A percentile compares a stretch with the other conserved stretches of the same genome.
phyloP scores from a whole-genome alignment of 2,329 filamentous ascomycete genomes.

The Elsinoe perseae region DNA sequence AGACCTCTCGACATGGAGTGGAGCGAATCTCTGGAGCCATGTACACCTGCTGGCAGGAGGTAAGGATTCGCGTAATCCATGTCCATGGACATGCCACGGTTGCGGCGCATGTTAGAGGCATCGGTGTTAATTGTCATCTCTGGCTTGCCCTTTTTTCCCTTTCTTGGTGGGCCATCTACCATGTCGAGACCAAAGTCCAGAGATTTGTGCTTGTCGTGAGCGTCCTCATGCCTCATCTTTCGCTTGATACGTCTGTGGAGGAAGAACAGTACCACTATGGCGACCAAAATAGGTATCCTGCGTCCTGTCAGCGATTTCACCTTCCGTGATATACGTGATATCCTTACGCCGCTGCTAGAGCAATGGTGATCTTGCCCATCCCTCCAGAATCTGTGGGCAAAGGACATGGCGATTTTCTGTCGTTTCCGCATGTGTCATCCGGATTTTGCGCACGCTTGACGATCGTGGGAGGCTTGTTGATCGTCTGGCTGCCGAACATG shows the following conservation, averaged over 20 bases:
- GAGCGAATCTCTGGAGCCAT: conserved; percentile 76
- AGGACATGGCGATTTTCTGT: conserved; percentile 40
- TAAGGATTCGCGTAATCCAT: conserved; percentile 77
- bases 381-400: conserved; percentile 51
- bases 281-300: conserved; percentile 68
- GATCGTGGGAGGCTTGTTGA: conserved; percentile 8
- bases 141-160: conserved; percentile 37
- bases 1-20: conserved; percentile 75
- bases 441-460: conserved; percentile 1
- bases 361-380: conserved; percentile 48
- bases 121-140: conserved; percentile 43
- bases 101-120: conserved; percentile 17
- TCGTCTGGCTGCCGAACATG: not conserved
- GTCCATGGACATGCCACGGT: conserved; percentile 52
- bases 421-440: conserved; percentile 9
- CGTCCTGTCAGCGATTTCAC: conserved; percentile 21
- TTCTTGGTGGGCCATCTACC: conserved; percentile 24
- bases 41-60: conserved; percentile 74
- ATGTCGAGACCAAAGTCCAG: conserved; percentile 82
- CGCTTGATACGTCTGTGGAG: conserved; percentile 72
- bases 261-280: conserved; percentile 60
- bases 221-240: conserved; percentile 68
- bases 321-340: conserved; percentile 8
- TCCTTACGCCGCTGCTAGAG: conserved; percentile 63
- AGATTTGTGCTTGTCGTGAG: conserved; percentile 77